Conservation (phyloP, 768 basidiomycete species). For the Lactarius vividus region DNA sequence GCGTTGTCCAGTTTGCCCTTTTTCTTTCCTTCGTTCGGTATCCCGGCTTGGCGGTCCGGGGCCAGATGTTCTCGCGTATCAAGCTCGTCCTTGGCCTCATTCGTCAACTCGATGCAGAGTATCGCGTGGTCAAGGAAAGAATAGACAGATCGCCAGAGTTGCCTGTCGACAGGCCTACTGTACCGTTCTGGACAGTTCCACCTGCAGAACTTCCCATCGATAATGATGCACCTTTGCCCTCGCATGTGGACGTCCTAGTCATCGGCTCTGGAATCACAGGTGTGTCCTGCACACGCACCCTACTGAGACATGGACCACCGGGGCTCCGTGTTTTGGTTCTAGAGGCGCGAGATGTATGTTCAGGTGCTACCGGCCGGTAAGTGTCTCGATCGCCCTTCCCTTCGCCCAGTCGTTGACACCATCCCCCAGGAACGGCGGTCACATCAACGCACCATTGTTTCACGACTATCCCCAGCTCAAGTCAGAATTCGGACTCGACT, state of each 20-base stretch:
- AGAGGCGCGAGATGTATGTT: constrained; percentile 76
- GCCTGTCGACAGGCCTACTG: constrained; percentile 52
- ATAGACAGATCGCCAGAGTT: constrained; percentile 48
- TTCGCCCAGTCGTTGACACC: too few species aligned
- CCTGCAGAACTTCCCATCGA: constrained; percentile 43
- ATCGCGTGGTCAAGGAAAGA: constrained; percentile 29
- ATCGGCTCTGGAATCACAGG: constrained; percentile 81
- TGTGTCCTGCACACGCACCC: constrained; percentile 52
- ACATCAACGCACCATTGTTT: constrained; percentile 59
- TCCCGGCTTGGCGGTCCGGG: not conserved
- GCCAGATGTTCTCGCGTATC: constrained; percentile 8
- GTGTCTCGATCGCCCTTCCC: constrained; percentile 19
- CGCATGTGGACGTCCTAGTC: constrained; percentile 63
- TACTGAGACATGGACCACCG: constrained; percentile 41
- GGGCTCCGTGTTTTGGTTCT: constrained; percentile 60
- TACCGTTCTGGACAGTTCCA: constrained; percentile 65
- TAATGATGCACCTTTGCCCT: constrained; percentile 36
- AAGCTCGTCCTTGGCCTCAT: constrained; percentile 4
- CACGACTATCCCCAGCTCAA: constrained; percentile 54
- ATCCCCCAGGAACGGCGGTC: constrained; percentile 60
- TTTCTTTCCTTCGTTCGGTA: too few species aligned
- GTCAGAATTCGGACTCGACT: constrained; percentile 42
- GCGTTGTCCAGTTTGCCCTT: not conserved
- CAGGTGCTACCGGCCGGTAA: constrained; percentile 72
- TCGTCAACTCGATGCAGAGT: constrained; percentile 13